A percentile compares a stretch with the other conserved stretches of the same genome.
Evolutionary conservation across 2,329 filamentous ascomycete species (phyloP).

Genomic region (Boeremia exigua): DNA sequence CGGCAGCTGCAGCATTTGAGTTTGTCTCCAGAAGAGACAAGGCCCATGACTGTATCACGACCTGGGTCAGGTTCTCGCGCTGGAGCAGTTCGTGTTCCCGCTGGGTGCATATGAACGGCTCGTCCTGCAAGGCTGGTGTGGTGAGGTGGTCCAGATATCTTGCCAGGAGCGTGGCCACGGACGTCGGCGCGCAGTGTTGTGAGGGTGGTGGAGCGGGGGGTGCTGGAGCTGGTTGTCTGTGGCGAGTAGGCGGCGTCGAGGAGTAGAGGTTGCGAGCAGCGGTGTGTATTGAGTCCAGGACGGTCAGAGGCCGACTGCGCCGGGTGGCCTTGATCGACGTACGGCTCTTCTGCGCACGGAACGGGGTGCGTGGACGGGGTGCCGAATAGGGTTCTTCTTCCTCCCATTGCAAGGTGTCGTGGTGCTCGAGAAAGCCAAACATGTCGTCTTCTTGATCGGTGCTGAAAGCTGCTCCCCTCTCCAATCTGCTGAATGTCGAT

Average conservation of each 20-base stretch:
- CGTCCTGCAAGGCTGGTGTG: neutral
- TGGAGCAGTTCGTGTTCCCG: slow-evolving; percentile 29
- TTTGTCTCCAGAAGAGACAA: slow-evolving; percentile 23
- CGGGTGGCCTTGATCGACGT: slow-evolving; percentile 25
- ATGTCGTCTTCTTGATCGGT: neutral
- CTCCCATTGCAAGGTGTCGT: neutral
- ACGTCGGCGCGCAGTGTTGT: slow-evolving; percentile 11
- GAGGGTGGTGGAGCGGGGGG: neutral
- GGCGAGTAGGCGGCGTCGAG: neutral
- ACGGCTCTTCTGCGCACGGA: slow-evolving; percentile 21
- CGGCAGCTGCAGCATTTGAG: slow-evolving; percentile 25
- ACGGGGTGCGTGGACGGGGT: neutral
- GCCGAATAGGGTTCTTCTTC: neutral
- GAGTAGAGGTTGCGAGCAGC: slow-evolving; percentile 29
- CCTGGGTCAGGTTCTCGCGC: slow-evolving; percentile 22
- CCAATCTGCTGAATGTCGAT: too few species aligned
- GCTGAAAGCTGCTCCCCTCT: neutral
- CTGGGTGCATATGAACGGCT: slow-evolving; percentile 20
- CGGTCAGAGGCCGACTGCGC: slow-evolving; percentile 25
- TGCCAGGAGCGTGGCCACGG: slow-evolving; percentile 37
- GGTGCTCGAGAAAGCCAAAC: neutral
- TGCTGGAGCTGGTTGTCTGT: neutral
- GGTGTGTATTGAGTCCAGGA: slow-evolving; percentile 30
- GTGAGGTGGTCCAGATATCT: slow-evolving; percentile 30
- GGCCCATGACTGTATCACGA: slow-evolving; percentile 34